Evolutionary conservation across 164 flowering plant species (phyloP).

Genomic region (Aristolochia californica): DNA sequence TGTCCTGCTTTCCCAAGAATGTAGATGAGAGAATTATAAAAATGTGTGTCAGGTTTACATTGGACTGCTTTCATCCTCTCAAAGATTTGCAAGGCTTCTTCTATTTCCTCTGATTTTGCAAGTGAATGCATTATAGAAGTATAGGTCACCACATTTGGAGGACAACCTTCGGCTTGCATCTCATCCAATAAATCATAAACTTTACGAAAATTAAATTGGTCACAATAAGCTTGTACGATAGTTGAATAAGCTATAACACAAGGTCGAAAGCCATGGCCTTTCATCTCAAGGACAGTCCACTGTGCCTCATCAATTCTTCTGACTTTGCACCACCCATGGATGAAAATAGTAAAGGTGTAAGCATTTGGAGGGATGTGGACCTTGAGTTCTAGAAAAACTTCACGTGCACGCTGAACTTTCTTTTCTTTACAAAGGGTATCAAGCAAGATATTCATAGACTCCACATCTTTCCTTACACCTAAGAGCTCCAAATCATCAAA

Average conservation of each 20-base stretch:
- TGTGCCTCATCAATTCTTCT: constrained; percentile 57
- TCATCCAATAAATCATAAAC: constrained; percentile 58
- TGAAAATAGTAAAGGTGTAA: constrained; percentile 18
- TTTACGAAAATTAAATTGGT: constrained; percentile 29
- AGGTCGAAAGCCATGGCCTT: constrained; percentile 57
- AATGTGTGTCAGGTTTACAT: constrained; percentile 55
- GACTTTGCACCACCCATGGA: constrained; percentile 22
- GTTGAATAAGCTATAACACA: constrained; percentile 75
- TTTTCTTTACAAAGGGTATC: constrained; percentile 75
- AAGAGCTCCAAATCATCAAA: constrained; percentile 24
- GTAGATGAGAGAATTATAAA: constrained; percentile 58
- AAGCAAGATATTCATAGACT: constrained; percentile 70
- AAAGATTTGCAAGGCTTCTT: constrained; percentile 44
- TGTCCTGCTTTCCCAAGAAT: constrained; percentile 50
- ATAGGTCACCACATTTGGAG: constrained; percentile 61
- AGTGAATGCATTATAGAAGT: constrained; percentile 54
- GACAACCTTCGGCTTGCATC: constrained; percentile 55
- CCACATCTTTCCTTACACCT: constrained; percentile 60
- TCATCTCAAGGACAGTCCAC: constrained; percentile 89
- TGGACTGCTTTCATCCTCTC: constrained; percentile 42
- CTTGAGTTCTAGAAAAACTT: constrained; percentile 47
- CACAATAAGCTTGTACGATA: constrained; percentile 52
- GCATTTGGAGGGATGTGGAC: constrained; percentile 47
- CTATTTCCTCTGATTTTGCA: constrained; percentile 19
- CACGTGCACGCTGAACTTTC: constrained; percentile 59